Percentiles rank a stretch among this genome's conserved stretches.
Conservation (phyloP, 768 basidiomycete genomes). For the Lentinula boryana region DNA sequence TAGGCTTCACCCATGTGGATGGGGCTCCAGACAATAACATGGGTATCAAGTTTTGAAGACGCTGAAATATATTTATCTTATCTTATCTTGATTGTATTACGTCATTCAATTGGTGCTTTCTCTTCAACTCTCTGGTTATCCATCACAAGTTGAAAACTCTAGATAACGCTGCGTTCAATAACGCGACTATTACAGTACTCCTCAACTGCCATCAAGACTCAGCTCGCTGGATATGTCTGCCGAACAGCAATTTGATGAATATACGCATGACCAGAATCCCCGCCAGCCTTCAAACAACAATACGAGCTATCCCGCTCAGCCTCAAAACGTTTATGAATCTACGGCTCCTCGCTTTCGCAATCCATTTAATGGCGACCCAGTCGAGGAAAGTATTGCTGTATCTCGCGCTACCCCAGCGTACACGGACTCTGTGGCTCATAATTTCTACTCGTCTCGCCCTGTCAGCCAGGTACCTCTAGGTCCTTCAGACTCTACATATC, state of each 20-base stretch:
- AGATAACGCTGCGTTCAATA: neutral
- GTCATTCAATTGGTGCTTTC: too few species aligned
- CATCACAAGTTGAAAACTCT: neutral
- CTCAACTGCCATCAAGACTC: neutral
- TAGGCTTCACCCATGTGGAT: slow-evolving; percentile 57
- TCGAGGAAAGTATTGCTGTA: neutral
- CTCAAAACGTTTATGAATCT: neutral
- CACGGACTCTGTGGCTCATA: neutral
- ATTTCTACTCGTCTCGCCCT: slow-evolving; percentile 13
- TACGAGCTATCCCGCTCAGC: neutral
- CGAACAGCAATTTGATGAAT: neutral
- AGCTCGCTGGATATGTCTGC: neutral
- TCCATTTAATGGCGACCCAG: neutral
- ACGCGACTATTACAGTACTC: neutral
- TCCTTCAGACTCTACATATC: neutral
- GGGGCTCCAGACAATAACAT: slow-evolving; percentile 44
- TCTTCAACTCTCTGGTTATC: too few species aligned
- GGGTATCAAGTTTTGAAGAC: slow-evolving; percentile 47
- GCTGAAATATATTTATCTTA: neutral
- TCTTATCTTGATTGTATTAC: neutral
- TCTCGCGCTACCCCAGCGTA: neutral
- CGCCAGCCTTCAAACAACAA: neutral
- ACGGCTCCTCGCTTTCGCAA: neutral
- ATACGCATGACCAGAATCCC: neutral
- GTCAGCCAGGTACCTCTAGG: slow-evolving; percentile 14